phyloP scores from a whole-genome alignment of 106 monocot species.

The Phalaenopsis equestris region DNA sequence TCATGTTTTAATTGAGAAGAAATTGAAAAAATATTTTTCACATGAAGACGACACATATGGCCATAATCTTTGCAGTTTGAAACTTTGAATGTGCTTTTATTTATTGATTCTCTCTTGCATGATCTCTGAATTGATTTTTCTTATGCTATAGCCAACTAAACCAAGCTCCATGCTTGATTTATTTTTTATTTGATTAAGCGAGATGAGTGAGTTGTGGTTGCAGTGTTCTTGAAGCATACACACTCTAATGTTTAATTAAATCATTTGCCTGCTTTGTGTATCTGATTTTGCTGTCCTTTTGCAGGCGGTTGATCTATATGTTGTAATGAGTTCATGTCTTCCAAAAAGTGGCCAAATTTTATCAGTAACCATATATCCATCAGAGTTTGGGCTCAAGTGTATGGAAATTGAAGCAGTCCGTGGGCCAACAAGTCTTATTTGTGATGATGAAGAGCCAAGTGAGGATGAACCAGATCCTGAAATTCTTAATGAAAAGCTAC shows the following conservation, averaged over 20 bases:
- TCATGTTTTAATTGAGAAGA: background rate
- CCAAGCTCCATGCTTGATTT: no score
- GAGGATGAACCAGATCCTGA: constrained; percentile 41
- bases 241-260: background rate
- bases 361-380: constrained; percentile 72
- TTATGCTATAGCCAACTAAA: no score
- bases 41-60: background rate
- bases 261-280: background rate
- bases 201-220: no score
- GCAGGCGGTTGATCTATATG: constrained; percentile 89
- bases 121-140: no score
- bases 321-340: constrained; percentile 78
- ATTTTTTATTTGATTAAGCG: no score
- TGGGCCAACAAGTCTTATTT: constrained; percentile 61
- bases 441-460: constrained; percentile 26
- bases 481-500: constrained; percentile 52
- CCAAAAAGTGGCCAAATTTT: constrained; percentile 76
- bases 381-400: constrained; percentile 82
- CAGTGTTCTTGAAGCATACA: background rate
- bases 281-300: constrained; percentile 10
- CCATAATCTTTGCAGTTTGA: no score
- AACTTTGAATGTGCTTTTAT: no score
- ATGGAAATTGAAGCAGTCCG: constrained; percentile 67
- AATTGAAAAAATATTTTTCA: background rate
- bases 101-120: no score